These are phyloP conservation scores for Eucalyptus coolabah DNA, from an alignment of 345 rosid species.

Conservation along the genomic window DNA sequence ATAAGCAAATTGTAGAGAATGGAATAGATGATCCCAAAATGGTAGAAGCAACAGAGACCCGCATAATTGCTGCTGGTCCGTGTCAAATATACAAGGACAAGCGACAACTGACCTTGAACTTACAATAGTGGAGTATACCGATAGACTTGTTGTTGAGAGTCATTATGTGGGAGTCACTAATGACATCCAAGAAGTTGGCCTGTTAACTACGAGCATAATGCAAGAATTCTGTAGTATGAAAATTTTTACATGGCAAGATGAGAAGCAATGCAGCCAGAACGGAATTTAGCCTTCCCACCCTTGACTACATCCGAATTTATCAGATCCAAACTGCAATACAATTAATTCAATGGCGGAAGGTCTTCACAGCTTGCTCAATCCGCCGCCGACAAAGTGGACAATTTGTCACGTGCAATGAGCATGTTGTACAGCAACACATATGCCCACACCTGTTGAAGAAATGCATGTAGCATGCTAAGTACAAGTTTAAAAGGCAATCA, in stretches of 20 bases:
- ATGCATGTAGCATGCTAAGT: neutral
- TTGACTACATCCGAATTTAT: neutral
- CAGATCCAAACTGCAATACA: neutral
- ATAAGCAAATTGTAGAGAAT: neutral
- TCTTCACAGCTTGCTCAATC: constrained; percentile 76
- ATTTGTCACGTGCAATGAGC: constrained; percentile 57
- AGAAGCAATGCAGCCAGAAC: neutral
- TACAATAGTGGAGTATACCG: neutral
- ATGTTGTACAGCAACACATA: constrained; percentile 85
- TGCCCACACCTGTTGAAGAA: constrained; percentile 69
- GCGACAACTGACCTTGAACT: neutral
- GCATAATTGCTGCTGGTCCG: neutral
- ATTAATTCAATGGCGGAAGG: constrained; percentile 55
- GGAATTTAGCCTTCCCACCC: neutral
- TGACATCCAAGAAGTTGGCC: neutral
- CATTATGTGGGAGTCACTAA: neutral
- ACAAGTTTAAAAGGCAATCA: neutral
- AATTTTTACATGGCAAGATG: neutral
- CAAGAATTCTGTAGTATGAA: neutral
- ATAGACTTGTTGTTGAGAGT: neutral
- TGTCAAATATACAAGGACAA: neutral
- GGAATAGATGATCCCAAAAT: neutral
- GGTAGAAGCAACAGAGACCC: neutral
- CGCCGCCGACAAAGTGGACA: constrained; percentile 88
- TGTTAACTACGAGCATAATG: neutral